Percentiles rank a stretch among this genome's conserved stretches.
Conservation (phyloP, 2,329 filamentous ascomycete genomes). For the Apiospora malaysiana region DNA sequence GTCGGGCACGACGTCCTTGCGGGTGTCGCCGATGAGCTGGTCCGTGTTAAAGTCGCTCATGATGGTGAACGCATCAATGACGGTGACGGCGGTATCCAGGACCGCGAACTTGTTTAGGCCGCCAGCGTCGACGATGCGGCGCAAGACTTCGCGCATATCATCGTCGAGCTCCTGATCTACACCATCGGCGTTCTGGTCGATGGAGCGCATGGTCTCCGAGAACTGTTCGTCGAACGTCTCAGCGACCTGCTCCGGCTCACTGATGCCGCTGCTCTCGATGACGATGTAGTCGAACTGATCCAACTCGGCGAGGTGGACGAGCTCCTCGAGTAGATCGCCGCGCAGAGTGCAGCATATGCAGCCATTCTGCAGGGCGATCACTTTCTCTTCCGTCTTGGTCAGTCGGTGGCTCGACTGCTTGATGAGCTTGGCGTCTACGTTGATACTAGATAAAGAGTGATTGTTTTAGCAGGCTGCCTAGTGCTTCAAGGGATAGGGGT, state of each 20-base stretch:
- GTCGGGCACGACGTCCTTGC: constrained; percentile 66
- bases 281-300: constrained; percentile 73
- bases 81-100: constrained; percentile 74
- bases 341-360: constrained; percentile 80
- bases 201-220: constrained; percentile 51
- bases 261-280: constrained; percentile 75
- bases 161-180: constrained; percentile 29
- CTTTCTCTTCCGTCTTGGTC: constrained; percentile 64
- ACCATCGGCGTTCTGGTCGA: constrained; percentile 29
- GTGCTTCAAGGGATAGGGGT: background rate
- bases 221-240: constrained; percentile 69
- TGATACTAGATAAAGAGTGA: constrained; percentile 53
- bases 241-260: constrained; percentile 75
- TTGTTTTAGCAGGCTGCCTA: background rate
- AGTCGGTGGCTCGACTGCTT: constrained; percentile 52
- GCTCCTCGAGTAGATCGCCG: constrained; percentile 72
- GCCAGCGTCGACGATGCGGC: constrained; percentile 53
- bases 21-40: constrained; percentile 64
- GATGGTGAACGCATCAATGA: constrained; percentile 76
- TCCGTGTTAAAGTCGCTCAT: constrained; percentile 74
- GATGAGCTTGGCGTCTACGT: constrained; percentile 68
- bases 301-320: constrained; percentile 67
- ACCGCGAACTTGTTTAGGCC: constrained; percentile 69
- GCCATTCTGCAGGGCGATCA: constrained; percentile 73
- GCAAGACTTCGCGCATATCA: background rate